Base-by-base conservation (phyloP, 352 stramenopile genomes). In the Globisporangium polare region DNA sequence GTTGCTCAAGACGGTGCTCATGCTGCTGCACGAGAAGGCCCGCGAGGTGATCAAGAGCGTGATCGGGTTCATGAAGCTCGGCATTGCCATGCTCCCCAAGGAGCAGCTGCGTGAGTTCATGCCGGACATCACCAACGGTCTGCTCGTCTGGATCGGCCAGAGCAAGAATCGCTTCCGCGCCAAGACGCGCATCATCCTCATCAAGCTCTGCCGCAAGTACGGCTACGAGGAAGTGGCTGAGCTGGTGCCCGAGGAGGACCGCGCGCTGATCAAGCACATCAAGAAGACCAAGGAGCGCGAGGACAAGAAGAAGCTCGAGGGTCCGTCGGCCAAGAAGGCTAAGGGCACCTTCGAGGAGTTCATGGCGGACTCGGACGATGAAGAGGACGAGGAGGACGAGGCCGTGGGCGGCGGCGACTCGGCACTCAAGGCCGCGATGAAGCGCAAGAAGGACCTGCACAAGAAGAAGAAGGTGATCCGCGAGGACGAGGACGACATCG, bases 31-130 rank as follows among this genome's bases (percentile, higher is more conserved):
- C 66, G 95, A 98, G 67, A 94, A 96, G 53, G 93, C 95, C 0
- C 86, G 95, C 27, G 96, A 99, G 72, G 95, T 99, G 54, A 98
- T 97, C 51, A 98, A 98, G 76, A 96, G 88, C 60, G 91, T 98
- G 17, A 90, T 99, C 47, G 89, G 93, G 45, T 99, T 98, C 72
- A 93, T 99, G 67, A 96, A 97, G 70, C 88, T 99, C 27, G 81
- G 89, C 41, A 96, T 99, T 71, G 91, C 90, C 45, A 92, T 96
- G 29, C 83, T 97, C 47, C 75, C 79, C 26, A 81, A 86, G 59
- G 89, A 98, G 15, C 71, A 96, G 60, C 75, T 99, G 22, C 80
- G 95, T 45, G 77, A 82, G 49, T 89, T 98, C 47, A 60, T 98
- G 35, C 89, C 93, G 6, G 88, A 97, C 41, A 91, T 98, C 49